Base-by-base conservation (phyloP, 169 alveolate genomes). In the Toxoplasma gondii region DNA sequence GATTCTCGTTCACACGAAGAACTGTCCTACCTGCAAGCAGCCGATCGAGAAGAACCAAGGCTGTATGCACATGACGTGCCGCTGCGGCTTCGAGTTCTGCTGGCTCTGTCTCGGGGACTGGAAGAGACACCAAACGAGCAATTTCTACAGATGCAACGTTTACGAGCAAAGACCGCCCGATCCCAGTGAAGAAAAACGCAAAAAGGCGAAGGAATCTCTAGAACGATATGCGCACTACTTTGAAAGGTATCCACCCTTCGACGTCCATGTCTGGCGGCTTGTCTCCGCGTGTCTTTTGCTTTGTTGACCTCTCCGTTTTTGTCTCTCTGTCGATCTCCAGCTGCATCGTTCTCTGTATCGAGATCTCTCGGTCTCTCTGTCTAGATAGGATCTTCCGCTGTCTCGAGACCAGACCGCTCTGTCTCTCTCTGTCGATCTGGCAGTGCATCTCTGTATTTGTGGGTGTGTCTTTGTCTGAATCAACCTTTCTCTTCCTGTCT, bases 1-100 rank as follows among this genome's bases (percentile, higher is more conserved):
- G 98, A 96, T 98, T n/a, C 94, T 96, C 87, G 97, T 96, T n/a
- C 96, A 98, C 92, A 96, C 99, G 31, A 97, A 98, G 91, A 90
- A 93, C 22, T 97, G 98, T 91, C 98, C 98, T 38, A 96, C 95
- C 87, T 97, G 98, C 95, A 95, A 95, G 38, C 94, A 93, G 12
- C 96, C 97, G 16, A 97, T 98, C 49, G 98, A 97, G 96, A 98
- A 98, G 91, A 97, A 98, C 93, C 97, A 96, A 91, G 99, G 99
- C 24, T 98, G 99, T 95, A 98, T 96, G 96, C 99, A 98, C 94
- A 98, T 98, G 98, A 96, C 97, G n/a, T 96, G 98, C 53, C 95
- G 96, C 41, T 98, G 99, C 91, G 96, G 97, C 44, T 94, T 95
- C 91, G 98, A 98, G 92, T 98, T 98, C 94, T 98, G 99, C 92